A percentile compares a stretch with the other conserved stretches of the same genome.
Evolutionary conservation across 345 rosid species (phyloP).

Genomic region (Chamaenerion angustifolium): DNA sequence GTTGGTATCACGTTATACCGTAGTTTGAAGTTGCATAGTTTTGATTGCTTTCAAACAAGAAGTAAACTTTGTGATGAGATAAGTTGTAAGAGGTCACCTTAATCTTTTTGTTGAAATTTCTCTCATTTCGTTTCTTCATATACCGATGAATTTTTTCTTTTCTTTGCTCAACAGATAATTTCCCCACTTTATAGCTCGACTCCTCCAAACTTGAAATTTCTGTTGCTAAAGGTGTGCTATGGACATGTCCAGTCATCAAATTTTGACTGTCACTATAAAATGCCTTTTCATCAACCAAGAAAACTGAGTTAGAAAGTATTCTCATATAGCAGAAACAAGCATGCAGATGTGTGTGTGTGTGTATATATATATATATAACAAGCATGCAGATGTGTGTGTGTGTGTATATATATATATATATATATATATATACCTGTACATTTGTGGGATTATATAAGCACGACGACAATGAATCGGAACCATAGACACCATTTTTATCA

Average conservation of each 20-base stretch:
- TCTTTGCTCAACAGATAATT: conserved; percentile 73
- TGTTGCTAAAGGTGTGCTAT: conserved; percentile 26
- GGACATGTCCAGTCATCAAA: conserved; percentile 20
- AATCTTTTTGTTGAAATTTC: conserved; percentile 95
- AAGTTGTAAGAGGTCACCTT: conserved; percentile 31
- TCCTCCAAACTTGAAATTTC: conserved; percentile 71
- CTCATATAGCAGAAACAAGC: background rate
- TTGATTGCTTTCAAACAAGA: too few species aligned
- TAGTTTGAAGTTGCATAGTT: too few species aligned
- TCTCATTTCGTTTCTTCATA: conserved; percentile 86
- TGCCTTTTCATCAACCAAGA: conserved; percentile 20
- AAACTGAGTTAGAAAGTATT: background rate
- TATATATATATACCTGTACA: conserved; percentile 40
- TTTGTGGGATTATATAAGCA: conserved; percentile 37
- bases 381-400: too few species aligned
- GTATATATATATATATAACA: too few species aligned
- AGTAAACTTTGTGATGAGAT: too few species aligned
- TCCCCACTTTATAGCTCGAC: conserved; percentile 53
- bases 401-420: too few species aligned
- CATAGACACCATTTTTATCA: conserved; percentile 51
- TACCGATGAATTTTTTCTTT: conserved; percentile 89
- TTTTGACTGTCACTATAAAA: conserved; percentile 35
- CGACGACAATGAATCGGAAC: conserved; percentile 31
- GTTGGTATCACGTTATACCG: too few species aligned
- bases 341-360: too few species aligned